phyloP scores from a whole-genome alignment of 495 filamentous ascomycete species.

The Hypoxylon rickii region DNA sequence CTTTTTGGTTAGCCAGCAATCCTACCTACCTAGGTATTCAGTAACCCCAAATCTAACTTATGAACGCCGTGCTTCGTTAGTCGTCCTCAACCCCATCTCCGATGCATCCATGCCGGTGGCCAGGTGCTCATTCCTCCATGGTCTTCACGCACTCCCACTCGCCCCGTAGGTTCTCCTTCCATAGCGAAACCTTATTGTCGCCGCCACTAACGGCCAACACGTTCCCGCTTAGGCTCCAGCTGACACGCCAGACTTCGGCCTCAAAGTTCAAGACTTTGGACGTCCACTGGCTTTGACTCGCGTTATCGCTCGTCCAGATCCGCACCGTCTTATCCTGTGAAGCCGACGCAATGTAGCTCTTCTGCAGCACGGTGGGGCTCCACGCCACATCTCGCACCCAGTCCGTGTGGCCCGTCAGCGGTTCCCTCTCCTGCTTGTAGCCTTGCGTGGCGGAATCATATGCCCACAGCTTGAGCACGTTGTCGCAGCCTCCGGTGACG shows the following conservation, averaged over 20 bases:
- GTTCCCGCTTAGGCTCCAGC: slow-evolving; percentile 97
- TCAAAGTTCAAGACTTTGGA: slow-evolving; percentile 86
- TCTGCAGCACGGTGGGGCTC: slow-evolving; percentile 90
- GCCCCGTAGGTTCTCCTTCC: slow-evolving; percentile 80
- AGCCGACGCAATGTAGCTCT: slow-evolving; percentile 92
- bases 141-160: slow-evolving; percentile 96
- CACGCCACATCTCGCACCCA: slow-evolving; percentile 99
- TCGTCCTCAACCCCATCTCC: slow-evolving; percentile 10
- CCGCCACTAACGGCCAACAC: slow-evolving; percentile 89
- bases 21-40: slow-evolving; percentile 18
- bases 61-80: slow-evolving; percentile 31
- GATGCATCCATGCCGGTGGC: background rate
- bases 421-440: slow-evolving; percentile 59
- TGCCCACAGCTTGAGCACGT: slow-evolving; percentile 86
- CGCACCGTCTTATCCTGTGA: slow-evolving; percentile 96
- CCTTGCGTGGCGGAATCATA: slow-evolving; percentile 54
- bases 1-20: slow-evolving; percentile 21
- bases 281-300: slow-evolving; percentile 69
- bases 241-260: slow-evolving; percentile 89
- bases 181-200: slow-evolving; percentile 95
- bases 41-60: slow-evolving; percentile 26
- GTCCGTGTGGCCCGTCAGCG: slow-evolving; percentile 80
- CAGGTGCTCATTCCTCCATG: slow-evolving; percentile 76
- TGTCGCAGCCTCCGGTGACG: slow-evolving; percentile 93
- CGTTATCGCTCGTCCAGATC: slow-evolving; percentile 86